A percentile compares a stretch with the other conserved stretches of the same genome.
Conservation (phyloP, 192 early-diverging fungal species). For the Coemansia javaensis region DNA sequence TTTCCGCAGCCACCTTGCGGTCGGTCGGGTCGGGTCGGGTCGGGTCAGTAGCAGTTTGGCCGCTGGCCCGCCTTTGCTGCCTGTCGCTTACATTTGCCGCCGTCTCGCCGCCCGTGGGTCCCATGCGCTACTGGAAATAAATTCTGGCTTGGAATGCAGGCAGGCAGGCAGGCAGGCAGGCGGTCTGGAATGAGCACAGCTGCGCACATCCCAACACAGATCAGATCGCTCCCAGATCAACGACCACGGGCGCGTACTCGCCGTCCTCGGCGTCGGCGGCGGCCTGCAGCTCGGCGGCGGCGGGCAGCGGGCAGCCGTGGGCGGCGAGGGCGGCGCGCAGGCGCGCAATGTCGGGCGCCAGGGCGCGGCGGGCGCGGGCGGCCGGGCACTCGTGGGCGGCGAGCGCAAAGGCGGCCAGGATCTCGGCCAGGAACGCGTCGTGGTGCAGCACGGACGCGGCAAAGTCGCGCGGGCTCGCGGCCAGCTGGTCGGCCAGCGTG, state of each 20-base stretch:
- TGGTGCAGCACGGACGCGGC: conserved; percentile 29
- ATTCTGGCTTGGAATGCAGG: too few relatives aligned
- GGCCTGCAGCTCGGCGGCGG: conserved; percentile 51
- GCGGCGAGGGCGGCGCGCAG: conserved; percentile 54
- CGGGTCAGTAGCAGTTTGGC: too few relatives aligned
- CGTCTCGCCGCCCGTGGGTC: too few relatives aligned
- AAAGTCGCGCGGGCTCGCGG: conserved; percentile 29
- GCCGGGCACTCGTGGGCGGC: conserved; percentile 32
- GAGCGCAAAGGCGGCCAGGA: conserved; percentile 43
- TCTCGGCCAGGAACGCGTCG: conserved; percentile 21
- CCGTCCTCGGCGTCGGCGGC: conserved; percentile 57
- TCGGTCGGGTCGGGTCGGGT: too few relatives aligned
- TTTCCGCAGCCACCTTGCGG: conserved; percentile 2
- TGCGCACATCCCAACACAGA: neutral
- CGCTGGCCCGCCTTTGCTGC: too few relatives aligned
- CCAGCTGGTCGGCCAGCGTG: conserved; percentile 9
- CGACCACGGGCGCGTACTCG: conserved; percentile 67
- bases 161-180: too few relatives aligned
- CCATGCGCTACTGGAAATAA: too few relatives aligned
- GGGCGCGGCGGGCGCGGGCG: conserved; percentile 2
- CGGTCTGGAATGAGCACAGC: neutral
- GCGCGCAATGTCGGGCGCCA: conserved; percentile 40
- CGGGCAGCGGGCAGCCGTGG: conserved; percentile 64
- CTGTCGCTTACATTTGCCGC: conserved; percentile 2
- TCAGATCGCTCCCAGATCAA: conserved; percentile 53